A percentile compares a stretch with the other conserved stretches of the same genome.
Conservation (phyloP, 345 rosid genomes). For the Hirschfeldia incana region DNA sequence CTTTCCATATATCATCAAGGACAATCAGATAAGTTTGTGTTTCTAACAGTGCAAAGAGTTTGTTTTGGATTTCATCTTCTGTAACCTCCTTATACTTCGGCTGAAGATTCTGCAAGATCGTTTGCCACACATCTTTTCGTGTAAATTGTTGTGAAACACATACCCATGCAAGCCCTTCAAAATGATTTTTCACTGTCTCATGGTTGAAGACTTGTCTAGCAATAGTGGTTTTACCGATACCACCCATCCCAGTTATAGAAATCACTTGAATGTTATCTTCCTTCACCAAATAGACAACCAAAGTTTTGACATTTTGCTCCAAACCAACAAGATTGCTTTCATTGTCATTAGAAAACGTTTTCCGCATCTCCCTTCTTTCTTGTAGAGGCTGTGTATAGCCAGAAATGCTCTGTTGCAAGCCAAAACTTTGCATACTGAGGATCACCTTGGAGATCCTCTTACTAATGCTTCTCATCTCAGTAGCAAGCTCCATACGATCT, state of each 20-base stretch:
- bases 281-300: conserved; percentile 30
- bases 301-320: conserved; percentile 6
- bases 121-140: neutral
- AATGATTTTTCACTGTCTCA: neutral
- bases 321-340: conserved; percentile 48
- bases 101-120: neutral
- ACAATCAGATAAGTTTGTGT: neutral
- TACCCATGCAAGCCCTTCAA: neutral
- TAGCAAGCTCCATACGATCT: neutral
- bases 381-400: neutral
- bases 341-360: conserved; percentile 26
- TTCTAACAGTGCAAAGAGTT: neutral
- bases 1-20: neutral
- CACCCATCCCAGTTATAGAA: conserved; percentile 46
- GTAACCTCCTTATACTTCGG: neutral
- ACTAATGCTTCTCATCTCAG: neutral
- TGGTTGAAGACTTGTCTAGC: neutral
- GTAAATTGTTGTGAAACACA: neutral
- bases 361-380: conserved; percentile 1
- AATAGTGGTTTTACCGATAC: neutral
- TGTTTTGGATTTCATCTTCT: neutral
- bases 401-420: neutral
- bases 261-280: conserved; percentile 14
- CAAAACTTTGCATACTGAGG: conserved; percentile 28
- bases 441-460: conserved; percentile 30